phyloP scores from a whole-genome alignment of 2,329 filamentous ascomycete species.

The Tolypocladium pustulatum region DNA sequence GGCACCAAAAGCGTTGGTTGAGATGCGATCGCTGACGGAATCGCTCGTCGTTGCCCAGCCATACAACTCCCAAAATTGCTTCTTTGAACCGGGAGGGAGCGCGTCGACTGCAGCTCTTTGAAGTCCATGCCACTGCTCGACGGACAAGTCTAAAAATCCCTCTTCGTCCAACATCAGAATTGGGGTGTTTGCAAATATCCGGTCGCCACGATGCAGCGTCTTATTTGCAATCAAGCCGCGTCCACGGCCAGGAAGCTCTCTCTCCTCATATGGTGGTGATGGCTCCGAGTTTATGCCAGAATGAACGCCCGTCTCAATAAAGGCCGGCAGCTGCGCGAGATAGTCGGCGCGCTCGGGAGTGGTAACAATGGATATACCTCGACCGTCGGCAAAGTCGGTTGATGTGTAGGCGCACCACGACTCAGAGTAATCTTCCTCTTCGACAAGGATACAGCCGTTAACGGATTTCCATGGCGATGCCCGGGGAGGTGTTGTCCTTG shows the following conservation, averaged over 20 bases:
- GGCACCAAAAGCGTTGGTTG: slow-evolving; percentile 7
- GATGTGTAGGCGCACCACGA: slow-evolving; percentile 24
- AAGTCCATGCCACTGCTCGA: not conserved
- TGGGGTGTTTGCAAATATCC: slow-evolving; percentile 7
- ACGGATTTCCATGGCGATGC: not conserved
- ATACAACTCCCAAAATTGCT: slow-evolving; percentile 5
- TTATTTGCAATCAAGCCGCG: slow-evolving; percentile 14
- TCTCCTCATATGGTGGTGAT: slow-evolving; percentile 10
- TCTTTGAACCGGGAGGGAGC: slow-evolving; percentile 1
- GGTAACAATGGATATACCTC: slow-evolving; percentile 29
- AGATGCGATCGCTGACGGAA: slow-evolving; percentile 3
- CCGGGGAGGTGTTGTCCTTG: not conserved
- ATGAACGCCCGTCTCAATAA: slow-evolving; percentile 10
- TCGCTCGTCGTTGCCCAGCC: not conserved
- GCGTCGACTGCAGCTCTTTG: slow-evolving; percentile 2
- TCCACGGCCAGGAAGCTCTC: slow-evolving; percentile 12
- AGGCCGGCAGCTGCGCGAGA: slow-evolving; percentile 16
- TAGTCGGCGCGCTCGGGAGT: slow-evolving; percentile 18
- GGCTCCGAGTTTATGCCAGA: not conserved
- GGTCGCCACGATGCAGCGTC: slow-evolving; percentile 10
- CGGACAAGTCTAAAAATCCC: not conserved
- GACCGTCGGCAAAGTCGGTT: slow-evolving; percentile 20
- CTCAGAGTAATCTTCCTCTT: not conserved
- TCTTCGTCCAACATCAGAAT: slow-evolving; percentile 4
- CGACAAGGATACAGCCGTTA: not conserved